A percentile compares a stretch with the other conserved stretches of the same genome.
These are phyloP conservation scores for Macadamia integrifolia DNA, from an alignment of 164 flowering plant species.

Conservation along the genomic window DNA sequence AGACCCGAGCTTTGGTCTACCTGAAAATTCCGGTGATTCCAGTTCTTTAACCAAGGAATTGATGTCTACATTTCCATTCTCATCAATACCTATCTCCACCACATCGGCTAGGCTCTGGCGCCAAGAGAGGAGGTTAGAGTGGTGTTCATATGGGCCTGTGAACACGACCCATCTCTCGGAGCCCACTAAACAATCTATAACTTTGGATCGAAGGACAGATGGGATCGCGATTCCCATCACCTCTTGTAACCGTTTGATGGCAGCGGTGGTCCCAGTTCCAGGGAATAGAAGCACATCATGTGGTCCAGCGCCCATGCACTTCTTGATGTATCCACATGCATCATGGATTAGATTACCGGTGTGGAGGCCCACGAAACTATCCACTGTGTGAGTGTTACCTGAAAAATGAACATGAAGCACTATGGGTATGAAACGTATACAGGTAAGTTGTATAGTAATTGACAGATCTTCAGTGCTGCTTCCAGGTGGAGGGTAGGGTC, in stretches of 20 bases:
- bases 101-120: slow-evolving; percentile 18
- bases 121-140: slow-evolving; percentile 23
- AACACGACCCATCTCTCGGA: slow-evolving; percentile 14
- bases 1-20: slow-evolving; percentile 16
- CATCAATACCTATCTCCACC: slow-evolving; percentile 11
- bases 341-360: slow-evolving; percentile 5
- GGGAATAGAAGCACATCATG: slow-evolving; percentile 10
- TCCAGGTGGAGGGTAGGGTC: no score
- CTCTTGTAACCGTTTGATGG: slow-evolving; percentile 11
- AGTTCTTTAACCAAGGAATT: slow-evolving; percentile 6
- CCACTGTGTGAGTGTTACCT: slow-evolving; percentile 15
- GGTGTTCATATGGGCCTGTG: slow-evolving; percentile 17
- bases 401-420: neutral
- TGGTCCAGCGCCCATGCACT: slow-evolving; percentile 7
- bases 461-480: no score
- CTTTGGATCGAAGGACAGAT: slow-evolving; percentile 6
- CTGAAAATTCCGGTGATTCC: slow-evolving; percentile 3
- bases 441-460: no score
- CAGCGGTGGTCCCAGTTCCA: slow-evolving; percentile 8
- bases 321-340: slow-evolving; percentile 5
- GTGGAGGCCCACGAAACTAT: slow-evolving; percentile 11
- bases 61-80: slow-evolving; percentile 8
- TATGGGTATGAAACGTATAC: no score
- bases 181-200: slow-evolving; percentile 1
- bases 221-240: slow-evolving; percentile 15